These are phyloP conservation scores for Talaromyces liani DNA, from an alignment of 495 filamentous ascomycete genomes.

Conservation along the genomic window DNA sequence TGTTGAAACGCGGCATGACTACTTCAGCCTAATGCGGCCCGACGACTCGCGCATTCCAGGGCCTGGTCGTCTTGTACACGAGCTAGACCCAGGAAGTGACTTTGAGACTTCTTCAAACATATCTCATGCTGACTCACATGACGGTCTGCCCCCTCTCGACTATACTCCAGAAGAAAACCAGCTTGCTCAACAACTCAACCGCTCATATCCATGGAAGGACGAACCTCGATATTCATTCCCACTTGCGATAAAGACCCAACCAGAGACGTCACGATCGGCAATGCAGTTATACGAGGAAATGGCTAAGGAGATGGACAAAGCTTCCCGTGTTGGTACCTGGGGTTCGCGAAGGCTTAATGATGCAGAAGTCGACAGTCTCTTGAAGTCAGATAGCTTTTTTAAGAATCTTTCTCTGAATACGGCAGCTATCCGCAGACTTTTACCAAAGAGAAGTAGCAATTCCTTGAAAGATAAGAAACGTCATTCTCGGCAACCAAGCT, in stretches of 20 bases:
- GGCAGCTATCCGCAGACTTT: slow-evolving; percentile 41
- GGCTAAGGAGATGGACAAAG: slow-evolving; percentile 35
- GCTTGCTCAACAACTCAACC: slow-evolving; percentile 25
- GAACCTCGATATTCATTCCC: slow-evolving; percentile 22
- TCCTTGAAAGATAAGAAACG: slow-evolving; percentile 38
- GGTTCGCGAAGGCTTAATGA: slow-evolving; percentile 59
- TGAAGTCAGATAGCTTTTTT: slow-evolving; percentile 47
- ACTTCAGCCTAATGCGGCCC: slow-evolving; percentile 25
- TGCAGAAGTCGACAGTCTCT: slow-evolving; percentile 52
- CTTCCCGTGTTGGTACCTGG: slow-evolving; percentile 66
- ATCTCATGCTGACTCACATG: slow-evolving; percentile 13
- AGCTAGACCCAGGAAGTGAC: slow-evolving; percentile 32
- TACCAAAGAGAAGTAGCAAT: slow-evolving; percentile 46
- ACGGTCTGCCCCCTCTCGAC: slow-evolving; percentile 16
- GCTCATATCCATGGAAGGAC: slow-evolving; percentile 39
- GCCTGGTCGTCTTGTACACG: slow-evolving; percentile 38
- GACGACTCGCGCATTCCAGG: slow-evolving; percentile 30
- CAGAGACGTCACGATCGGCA: slow-evolving; percentile 35
- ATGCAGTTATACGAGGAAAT: slow-evolving; percentile 37
- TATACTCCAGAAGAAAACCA: slow-evolving; percentile 16
- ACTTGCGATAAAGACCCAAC: slow-evolving; percentile 30
- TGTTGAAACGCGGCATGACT: slow-evolving; percentile 36
- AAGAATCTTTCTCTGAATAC: slow-evolving; percentile 53
- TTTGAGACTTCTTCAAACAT: slow-evolving; percentile 18
- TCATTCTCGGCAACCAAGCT: slow-evolving; percentile 21